These are phyloP conservation scores for Yarrowia sp. DNA, from an alignment of 805 yeast species.

Conservation along the genomic window DNA sequence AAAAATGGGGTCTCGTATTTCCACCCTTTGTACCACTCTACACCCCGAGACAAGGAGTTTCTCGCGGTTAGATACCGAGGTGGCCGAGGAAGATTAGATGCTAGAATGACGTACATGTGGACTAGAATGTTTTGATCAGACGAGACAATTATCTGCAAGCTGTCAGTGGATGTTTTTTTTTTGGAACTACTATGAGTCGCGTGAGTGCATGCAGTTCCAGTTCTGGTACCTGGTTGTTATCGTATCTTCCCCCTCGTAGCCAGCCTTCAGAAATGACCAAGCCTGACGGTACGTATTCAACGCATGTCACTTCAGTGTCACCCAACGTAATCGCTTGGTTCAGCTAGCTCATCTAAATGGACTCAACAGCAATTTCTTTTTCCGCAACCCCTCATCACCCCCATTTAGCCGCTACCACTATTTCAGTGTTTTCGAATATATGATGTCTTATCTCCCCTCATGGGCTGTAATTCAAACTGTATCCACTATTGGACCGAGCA, in stretches of 20 bases:
- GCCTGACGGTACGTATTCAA: not conserved
- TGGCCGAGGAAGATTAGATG: not conserved
- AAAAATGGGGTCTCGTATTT: not conserved
- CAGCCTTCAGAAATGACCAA: not conserved
- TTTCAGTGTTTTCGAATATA: not conserved
- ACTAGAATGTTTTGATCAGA: no score
- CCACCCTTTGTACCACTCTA: not conserved
- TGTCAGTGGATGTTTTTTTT: no score
- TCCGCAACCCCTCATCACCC: not conserved
- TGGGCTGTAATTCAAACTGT: not conserved
- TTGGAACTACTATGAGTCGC: no score
- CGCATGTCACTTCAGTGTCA: not conserved
- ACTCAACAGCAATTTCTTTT: not conserved
- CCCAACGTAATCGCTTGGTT: no score
- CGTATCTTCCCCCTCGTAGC: no score
- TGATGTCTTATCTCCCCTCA: constrained; percentile 1
- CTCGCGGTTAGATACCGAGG: constrained; percentile 1
- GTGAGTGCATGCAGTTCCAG: not conserved
- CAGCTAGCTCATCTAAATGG: not conserved
- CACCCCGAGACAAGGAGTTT: not conserved
- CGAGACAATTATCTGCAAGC: no score
- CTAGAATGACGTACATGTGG: not conserved
- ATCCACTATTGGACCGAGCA: no score
- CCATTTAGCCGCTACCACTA: not conserved
- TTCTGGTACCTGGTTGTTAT: no score